Base-by-base conservation (phyloP, 495 filamentous ascomycete species). In the Glarea lozoyensis region DNA sequence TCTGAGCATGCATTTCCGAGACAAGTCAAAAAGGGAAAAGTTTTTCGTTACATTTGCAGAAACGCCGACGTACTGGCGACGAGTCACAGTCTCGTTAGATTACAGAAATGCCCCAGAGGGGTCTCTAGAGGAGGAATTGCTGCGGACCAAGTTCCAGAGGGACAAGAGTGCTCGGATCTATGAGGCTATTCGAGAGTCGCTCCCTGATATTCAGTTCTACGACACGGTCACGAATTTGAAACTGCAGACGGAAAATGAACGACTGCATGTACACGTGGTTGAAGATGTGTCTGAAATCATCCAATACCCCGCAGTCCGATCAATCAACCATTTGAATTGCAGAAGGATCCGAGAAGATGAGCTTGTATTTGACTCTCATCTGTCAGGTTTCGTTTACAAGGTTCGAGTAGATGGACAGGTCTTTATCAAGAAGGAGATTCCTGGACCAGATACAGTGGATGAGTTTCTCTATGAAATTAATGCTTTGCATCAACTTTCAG, bases 381-480 rank as follows among this genome's bases (percentile, higher is more conserved):
- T 97, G 51, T 96, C 92, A 9, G 92, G 92, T 0, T 98, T 97
- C 59, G 92, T 98, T 23, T 98, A 98, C 70, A 94, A 90, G 64
- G 88, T 98, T 33, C 70, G 64, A 7, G 72, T 87, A 20, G 62
- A 71, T 43, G 81, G 76, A 27, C 64, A 74, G 35, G 66, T 76
- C 12, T 85, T 82, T 57, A 94, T 98, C 64, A 98, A 98, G 62
- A 98, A 98, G 56, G 92, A 98, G 60, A 97, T 98, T 37, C 92
- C 92, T 2, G 88, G 93, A 1, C 93, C 92, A 0, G 90, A 98
- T 59, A 92, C 84, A 0, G 81, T 97, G 20, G 92, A 98, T 48
- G 92, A 98, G 57, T 98, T 98, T 55, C 69, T 97, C 10, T 98
- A 98, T 63, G 92, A 98, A 60, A 85, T 97, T 53, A 97, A 97